Evolutionary conservation across 257 asterid species (phyloP).

Genomic region (Solanum paucissectum): DNA sequence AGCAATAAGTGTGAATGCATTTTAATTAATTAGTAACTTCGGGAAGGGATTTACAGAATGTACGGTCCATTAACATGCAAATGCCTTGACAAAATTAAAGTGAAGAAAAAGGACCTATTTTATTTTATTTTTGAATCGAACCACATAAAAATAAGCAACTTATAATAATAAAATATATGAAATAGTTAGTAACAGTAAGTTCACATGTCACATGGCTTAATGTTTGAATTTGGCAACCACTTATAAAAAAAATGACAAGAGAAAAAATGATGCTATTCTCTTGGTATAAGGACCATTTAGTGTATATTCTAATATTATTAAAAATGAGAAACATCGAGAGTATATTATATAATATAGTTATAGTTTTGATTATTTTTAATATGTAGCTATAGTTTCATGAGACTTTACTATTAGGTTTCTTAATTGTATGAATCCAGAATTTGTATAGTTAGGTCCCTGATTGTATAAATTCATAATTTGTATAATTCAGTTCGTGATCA

Average conservation of each 20-base stretch:
- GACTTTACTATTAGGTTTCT: too few relatives aligned
- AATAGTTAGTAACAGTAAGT: neutral
- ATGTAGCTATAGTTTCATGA: too few relatives aligned
- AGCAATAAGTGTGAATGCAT: neutral
- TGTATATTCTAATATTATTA: too few relatives aligned
- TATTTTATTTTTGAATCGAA: neutral
- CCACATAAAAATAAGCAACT: neutral
- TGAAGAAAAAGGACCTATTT: neutral
- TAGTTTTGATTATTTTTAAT: too few relatives aligned
- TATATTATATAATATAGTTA: too few relatives aligned
- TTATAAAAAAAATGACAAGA: neutral
- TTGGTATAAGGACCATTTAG: neutral
- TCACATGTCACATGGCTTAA: neutral
- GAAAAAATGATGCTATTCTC: neutral
- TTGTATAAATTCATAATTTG: too few relatives aligned
- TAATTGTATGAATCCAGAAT: too few relatives aligned
- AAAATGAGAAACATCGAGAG: too few relatives aligned
- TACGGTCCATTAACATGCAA: neutral
- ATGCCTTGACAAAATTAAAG: neutral
- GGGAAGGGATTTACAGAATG: neutral
- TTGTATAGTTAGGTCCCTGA: too few relatives aligned
- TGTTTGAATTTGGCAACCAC: neutral
- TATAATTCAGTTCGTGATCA: too few relatives aligned
- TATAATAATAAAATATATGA: neutral
- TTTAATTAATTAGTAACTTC: neutral